Percentiles rank a stretch among this genome's conserved stretches.
Conservation (phyloP, 2,329 filamentous ascomycete species). For the Bipolaris oryzae region DNA sequence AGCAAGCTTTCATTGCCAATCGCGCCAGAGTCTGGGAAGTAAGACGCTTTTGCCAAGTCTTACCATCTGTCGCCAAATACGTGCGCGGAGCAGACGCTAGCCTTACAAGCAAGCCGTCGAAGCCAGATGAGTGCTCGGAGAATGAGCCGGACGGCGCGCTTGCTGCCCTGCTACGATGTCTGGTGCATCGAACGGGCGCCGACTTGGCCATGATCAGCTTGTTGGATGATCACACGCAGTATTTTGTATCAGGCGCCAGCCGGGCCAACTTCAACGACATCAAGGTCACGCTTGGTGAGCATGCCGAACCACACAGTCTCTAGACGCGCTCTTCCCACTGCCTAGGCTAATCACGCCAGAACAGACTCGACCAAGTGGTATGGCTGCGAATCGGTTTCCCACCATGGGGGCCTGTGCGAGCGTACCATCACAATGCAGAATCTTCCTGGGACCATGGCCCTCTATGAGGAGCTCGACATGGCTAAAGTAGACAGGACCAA, state of each 20-base stretch:
- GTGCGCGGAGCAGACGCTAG: conserved; percentile 1
- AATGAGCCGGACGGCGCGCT: conserved; percentile 11
- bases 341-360: background rate
- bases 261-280: conserved; percentile 5
- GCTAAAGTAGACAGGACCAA: conserved; percentile 10
- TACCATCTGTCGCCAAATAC: conserved; percentile 10
- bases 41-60: conserved; percentile 12
- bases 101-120: conserved; percentile 3
- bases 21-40: conserved; percentile 15
- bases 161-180: conserved; percentile 11
- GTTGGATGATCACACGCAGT: conserved; percentile 14
- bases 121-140: background rate
- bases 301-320: background rate
- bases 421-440: conserved; percentile 13
- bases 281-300: conserved; percentile 13
- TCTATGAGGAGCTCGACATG: conserved; percentile 14
- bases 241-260: conserved; percentile 14
- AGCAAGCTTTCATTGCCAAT: conserved; percentile 10
- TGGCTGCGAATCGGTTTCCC: conserved; percentile 14
- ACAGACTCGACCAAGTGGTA: conserved; percentile 15
- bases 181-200: conserved; percentile 9
- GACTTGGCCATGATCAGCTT: conserved; percentile 14
- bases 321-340: background rate
- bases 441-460: conserved; percentile 8
- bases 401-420: conserved; percentile 13